Evolutionary conservation across 306 rosid genomes (phyloP).

Genomic region (Pyrus bretschneideri): DNA sequence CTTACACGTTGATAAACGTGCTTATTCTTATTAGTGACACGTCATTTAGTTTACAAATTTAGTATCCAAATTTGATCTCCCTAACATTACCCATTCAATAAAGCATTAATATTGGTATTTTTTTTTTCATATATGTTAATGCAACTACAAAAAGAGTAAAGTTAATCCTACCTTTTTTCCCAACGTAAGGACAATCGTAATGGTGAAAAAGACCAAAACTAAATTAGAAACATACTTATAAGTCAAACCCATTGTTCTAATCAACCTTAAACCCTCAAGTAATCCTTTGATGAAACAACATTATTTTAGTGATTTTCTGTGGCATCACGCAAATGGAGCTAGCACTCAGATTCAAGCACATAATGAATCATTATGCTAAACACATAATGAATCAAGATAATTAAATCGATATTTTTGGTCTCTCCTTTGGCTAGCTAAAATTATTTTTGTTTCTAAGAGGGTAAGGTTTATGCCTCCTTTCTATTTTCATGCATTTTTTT

Average conservation of each 20-base stretch:
- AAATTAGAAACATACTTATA: neutral
- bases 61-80: too few relatives aligned
- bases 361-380: neutral
- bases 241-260: neutral
- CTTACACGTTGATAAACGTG: too few relatives aligned
- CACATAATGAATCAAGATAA: too few relatives aligned
- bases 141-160: neutral
- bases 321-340: too few relatives aligned
- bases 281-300: neutral
- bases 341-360: neutral
- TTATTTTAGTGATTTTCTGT: neutral
- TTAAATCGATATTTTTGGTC: neutral
- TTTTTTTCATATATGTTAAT: neutral
- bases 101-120: neutral
- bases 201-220: neutral
- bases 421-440: neutral
- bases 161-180: neutral
- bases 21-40: too few relatives aligned
- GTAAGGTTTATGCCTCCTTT: too few relatives aligned
- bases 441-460: too few relatives aligned
- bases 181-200: neutral
- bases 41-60: too few relatives aligned
- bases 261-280: neutral
- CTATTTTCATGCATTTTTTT: too few relatives aligned
- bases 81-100: neutral